Evolutionary conservation across 2,329 filamentous ascomycete genomes (phyloP).

Genomic region (Aschersonia sp.): DNA sequence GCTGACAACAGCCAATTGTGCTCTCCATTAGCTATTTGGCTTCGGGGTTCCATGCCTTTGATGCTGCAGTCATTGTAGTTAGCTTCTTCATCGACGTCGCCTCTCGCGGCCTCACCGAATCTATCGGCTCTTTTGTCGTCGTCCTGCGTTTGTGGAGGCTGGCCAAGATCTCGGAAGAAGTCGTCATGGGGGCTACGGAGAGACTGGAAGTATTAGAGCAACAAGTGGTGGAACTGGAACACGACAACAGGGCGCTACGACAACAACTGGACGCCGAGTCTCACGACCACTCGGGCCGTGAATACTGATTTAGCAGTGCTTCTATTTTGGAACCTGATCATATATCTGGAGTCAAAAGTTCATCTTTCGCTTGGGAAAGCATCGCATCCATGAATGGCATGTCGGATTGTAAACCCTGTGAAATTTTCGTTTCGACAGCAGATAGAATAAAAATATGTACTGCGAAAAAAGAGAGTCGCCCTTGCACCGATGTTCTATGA

Average conservation of each 20-base stretch:
- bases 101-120: constrained; percentile 43
- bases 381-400: too few species aligned
- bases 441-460: too few species aligned
- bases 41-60: constrained; percentile 48
- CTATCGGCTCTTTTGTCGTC: constrained; percentile 52
- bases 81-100: constrained; percentile 49
- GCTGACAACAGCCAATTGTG: background rate
- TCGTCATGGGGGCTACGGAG: constrained; percentile 48
- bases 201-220: constrained; percentile 43
- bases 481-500: too few species aligned
- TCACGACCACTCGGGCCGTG: constrained; percentile 6
- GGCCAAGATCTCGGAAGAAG: constrained; percentile 57
- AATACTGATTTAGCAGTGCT: background rate
- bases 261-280: constrained; percentile 8
- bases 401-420: too few species aligned
- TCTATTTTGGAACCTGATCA: too few species aligned
- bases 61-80: constrained; percentile 45
- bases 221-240: constrained; percentile 35
- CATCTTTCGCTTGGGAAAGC: too few species aligned
- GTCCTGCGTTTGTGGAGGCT: constrained; percentile 54
- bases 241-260: constrained; percentile 22
- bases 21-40: constrained; percentile 34
- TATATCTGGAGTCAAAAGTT: too few species aligned
- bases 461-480: too few species aligned
- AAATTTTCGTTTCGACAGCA: too few species aligned